Evolutionary conservation across 202 grass and related monocot species (phyloP).

Genomic region (Dendrocalamus latiflorus): DNA sequence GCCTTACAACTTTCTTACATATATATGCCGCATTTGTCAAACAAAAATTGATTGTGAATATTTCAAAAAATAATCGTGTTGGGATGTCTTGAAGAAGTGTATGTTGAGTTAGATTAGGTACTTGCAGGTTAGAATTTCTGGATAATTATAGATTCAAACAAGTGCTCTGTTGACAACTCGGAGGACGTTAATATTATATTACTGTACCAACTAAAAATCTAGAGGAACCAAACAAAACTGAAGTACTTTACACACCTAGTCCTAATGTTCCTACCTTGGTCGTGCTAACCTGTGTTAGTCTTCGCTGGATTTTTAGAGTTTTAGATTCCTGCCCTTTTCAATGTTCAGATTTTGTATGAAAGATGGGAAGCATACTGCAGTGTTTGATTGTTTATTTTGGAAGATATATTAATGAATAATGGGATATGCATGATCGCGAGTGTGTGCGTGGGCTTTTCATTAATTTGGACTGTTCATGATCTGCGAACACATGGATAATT

Average conservation of each 20-base stretch:
- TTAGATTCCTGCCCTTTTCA: neutral
- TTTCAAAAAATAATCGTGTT: neutral
- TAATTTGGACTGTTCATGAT: neutral
- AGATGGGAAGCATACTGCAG: neutral
- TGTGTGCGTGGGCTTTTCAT: neutral
- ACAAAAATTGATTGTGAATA: neutral
- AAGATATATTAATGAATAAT: neutral
- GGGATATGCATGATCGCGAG: neutral
- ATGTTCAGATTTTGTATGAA: neutral
- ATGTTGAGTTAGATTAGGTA: neutral
- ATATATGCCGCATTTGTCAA: too few species aligned
- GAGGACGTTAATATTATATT: neutral
- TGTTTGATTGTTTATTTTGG: neutral
- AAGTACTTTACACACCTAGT: neutral
- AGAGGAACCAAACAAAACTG: neutral
- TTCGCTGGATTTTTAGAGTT: neutral
- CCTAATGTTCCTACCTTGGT: too few species aligned
- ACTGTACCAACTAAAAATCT: neutral
- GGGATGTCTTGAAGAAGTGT: neutral
- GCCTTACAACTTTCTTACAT: neutral
- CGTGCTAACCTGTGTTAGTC: neutral
- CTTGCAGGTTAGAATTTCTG: neutral
- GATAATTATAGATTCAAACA: neutral
- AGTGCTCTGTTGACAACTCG: neutral
- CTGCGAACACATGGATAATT: neutral